Evolutionary conservation across 257 asterid species (phyloP).

Genomic region (Jasminum sambac): DNA sequence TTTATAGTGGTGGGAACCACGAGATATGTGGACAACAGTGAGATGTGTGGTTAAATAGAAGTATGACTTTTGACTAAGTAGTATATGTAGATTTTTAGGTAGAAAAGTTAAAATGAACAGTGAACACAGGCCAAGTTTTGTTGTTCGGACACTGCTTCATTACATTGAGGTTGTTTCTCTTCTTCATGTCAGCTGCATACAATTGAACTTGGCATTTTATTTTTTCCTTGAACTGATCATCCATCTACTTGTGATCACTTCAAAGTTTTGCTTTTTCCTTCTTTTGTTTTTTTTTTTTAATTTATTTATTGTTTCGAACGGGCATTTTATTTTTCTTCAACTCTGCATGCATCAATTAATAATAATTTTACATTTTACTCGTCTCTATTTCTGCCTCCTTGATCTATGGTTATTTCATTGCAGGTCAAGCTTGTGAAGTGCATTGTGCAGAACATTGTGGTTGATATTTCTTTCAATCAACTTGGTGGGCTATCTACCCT

Average conservation of each 20-base stretch:
- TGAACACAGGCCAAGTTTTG: background rate
- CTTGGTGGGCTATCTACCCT: constrained; percentile 56
- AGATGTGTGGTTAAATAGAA: no score
- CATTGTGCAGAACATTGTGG: constrained; percentile 47
- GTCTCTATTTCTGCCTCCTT: background rate
- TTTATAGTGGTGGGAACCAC: no score
- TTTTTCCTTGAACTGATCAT: no score
- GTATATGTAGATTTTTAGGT: no score
- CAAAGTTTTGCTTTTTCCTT: no score
- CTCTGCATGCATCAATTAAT: background rate
- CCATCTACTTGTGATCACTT: no score
- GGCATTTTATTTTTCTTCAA: background rate
- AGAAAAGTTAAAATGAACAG: no score
- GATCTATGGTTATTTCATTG: constrained; percentile 10
- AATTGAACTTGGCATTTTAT: no score
- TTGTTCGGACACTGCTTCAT: background rate
- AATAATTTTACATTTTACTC: background rate
- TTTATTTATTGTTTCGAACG: no score
- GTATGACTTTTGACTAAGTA: no score
- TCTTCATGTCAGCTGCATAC: background rate
- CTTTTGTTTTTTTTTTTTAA: no score
- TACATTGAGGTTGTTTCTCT: background rate
- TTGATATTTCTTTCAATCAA: constrained; percentile 53
- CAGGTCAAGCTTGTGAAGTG: constrained; percentile 56
- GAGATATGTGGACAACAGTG: no score